Evolutionary conservation across 148 eudicot genomes (phyloP).

Genomic region (Nepenthes gracilis): DNA sequence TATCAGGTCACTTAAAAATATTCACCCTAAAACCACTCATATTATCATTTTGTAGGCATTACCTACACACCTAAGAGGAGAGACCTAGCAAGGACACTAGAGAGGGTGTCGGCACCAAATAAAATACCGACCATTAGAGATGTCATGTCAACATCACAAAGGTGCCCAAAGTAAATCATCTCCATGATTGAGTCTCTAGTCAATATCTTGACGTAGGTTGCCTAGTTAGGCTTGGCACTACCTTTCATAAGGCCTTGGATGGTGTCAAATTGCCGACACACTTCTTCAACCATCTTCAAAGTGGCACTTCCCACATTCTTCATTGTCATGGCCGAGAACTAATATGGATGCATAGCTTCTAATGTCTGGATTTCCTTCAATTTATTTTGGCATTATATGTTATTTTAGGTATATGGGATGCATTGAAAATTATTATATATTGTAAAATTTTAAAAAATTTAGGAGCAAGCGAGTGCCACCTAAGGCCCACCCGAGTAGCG

Average conservation of each 20-base stretch:
- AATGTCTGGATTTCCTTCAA: no score
- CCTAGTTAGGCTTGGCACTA: slow-evolving; percentile 34
- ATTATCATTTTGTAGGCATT: neutral
- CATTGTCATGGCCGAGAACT: slow-evolving; percentile 55
- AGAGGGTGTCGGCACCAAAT: slow-evolving; percentile 48
- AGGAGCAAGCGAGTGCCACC: no score
- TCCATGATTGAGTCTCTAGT: slow-evolving; percentile 39
- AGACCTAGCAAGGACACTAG: slow-evolving; percentile 53
- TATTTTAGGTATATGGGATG: no score
- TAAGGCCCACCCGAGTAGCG: no score
- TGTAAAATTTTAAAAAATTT: no score
- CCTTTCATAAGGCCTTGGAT: slow-evolving; percentile 43
- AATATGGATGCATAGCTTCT: slow-evolving; percentile 45
- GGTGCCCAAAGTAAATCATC: slow-evolving; percentile 48
- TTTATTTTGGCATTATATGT: no score
- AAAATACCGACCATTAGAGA: slow-evolving; percentile 42
- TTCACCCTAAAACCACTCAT: no score
- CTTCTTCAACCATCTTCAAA: slow-evolving; percentile 44
- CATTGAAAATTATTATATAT: no score
- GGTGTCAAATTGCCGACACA: slow-evolving; percentile 29
- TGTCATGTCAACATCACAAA: slow-evolving; percentile 33
- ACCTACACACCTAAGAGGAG: slow-evolving; percentile 61
- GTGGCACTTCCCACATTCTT: slow-evolving; percentile 46
- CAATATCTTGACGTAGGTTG: slow-evolving; percentile 38
- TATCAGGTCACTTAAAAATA: no score